Evolutionary conservation across 805 yeast genomes (phyloP).

Genomic region (Jamesozyma gamospora): DNA sequence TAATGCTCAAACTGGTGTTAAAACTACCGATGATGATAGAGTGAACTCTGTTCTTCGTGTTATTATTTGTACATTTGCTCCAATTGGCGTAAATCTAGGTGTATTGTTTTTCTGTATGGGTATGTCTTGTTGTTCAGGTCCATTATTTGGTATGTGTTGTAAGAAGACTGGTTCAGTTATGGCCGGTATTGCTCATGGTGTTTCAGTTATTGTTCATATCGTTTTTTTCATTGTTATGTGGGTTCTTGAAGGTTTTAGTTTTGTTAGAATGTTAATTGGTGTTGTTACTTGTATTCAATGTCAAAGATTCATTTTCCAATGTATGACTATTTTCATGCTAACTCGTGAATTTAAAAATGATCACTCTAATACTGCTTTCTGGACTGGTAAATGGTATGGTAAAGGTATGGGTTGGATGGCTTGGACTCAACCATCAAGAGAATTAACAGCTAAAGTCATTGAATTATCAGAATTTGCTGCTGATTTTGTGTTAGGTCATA

Average conservation of each 20-base stretch:
- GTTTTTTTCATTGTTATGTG: slow-evolving; percentile 90
- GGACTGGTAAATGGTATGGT: slow-evolving; percentile 99
- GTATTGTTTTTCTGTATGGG: slow-evolving; percentile 65
- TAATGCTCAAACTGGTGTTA: slow-evolving; percentile 81
- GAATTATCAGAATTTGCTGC: slow-evolving; percentile 95
- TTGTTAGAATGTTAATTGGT: slow-evolving; percentile 81
- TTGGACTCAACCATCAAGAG: slow-evolving; percentile 92
- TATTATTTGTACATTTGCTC: slow-evolving; percentile 76
- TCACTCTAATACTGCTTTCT: slow-evolving; percentile 94
- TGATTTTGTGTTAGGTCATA: slow-evolving; percentile 89
- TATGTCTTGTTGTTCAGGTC: slow-evolving; percentile 95
- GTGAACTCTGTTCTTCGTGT: slow-evolving; percentile 69
- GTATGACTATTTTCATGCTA: slow-evolving; percentile 64
- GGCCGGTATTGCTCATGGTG: slow-evolving; percentile 94
- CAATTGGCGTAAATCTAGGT: slow-evolving; percentile 86
- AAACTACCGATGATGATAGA: slow-evolving; percentile 32
- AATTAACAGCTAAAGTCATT: slow-evolving; percentile 84
- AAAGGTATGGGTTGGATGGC: slow-evolving; percentile 89
- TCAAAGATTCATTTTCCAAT: slow-evolving; percentile 80
- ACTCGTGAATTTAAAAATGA: slow-evolving; percentile 96
- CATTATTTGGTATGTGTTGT: slow-evolving; percentile 87
- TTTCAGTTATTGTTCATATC: slow-evolving; percentile 81
- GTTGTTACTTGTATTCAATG: slow-evolving; percentile 72
- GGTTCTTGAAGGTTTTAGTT: slow-evolving; percentile 90
- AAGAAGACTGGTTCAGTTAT: slow-evolving; percentile 90